Evolutionary conservation across 2,329 filamentous ascomycete genomes (phyloP).

Genomic region (Trichophyton rubrum): DNA sequence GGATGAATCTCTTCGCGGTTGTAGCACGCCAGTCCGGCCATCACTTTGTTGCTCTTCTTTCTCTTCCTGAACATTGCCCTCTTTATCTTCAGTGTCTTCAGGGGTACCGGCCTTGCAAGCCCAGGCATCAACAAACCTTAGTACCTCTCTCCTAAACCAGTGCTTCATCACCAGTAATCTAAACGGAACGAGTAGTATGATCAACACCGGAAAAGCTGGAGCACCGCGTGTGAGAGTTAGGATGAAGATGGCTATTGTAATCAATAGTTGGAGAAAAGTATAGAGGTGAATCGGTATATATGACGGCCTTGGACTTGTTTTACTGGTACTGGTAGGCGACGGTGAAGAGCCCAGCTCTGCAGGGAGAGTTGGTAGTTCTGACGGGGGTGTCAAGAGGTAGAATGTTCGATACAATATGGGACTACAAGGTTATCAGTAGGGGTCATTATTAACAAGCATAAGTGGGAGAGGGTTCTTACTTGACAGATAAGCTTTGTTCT

Average conservation of each 20-base stretch:
- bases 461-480: constrained; percentile 26
- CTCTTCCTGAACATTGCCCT: constrained; percentile 7
- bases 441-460: neutral
- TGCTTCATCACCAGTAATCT: constrained; percentile 48
- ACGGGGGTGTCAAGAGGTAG: constrained; percentile 44
- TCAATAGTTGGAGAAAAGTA: constrained; percentile 45
- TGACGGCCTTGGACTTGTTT: constrained; percentile 16
- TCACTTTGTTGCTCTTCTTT: neutral
- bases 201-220: constrained; percentile 51
- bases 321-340: neutral
- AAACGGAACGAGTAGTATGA: constrained; percentile 52
- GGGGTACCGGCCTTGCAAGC: constrained; percentile 42
- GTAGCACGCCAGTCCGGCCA: neutral
- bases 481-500: constrained; percentile 51
- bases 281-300: constrained; percentile 48
- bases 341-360: constrained; percentile 6
- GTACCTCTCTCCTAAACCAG: constrained; percentile 47
- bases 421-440: constrained; percentile 15
- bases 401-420: constrained; percentile 48
- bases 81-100: constrained; percentile 35
- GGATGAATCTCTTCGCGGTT: neutral
- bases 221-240: constrained; percentile 51
- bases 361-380: constrained; percentile 40
- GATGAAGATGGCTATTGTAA: constrained; percentile 50
- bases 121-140: constrained; percentile 41